Base-by-base conservation (phyloP, 2,329 filamentous ascomycete species). In the Parascedosporium putredinis region DNA sequence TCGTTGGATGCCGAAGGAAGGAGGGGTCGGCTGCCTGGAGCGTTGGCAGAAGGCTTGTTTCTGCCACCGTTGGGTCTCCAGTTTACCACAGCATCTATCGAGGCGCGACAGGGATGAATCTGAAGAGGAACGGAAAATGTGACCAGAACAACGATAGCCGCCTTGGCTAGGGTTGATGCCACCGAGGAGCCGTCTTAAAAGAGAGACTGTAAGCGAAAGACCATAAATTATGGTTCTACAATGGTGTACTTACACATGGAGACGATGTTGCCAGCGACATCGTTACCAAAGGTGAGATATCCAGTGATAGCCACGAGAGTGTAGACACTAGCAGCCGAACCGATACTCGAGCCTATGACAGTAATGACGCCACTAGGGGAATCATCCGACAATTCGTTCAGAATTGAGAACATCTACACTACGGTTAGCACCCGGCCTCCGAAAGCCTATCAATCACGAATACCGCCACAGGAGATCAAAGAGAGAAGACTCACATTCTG, bases 121-220 rank as follows among this genome's bases (percentile, higher is more conserved):
- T 98, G 93, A 1, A 98, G 77, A 1, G 93, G 93, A 53, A 97
- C 91, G 14, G 89, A 95, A 64, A 98, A 97, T 65, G 94, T 89
- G 57, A 98, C 93, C 1, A 98, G 80, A 51, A 97, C 76, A 33
- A 98, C 93, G 55, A 98, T 98, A 44, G 93, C 93, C 2, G 89
- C 88, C 56, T 94, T 91, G 49, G 88, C 93, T 57, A 98, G 89
- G 1, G 91, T 97, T 1, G 90, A 91, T 14, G 86, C 83, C 40
- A 88, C 75, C 1, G 86, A 88, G 2, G 86, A 79, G 3, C 80
- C 72, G 62, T 91, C 76, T 80, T 54, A 23, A 22, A 36, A 6
- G 6, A 31, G 36, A 46, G n/a, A n/a, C n/a, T n/a, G 54, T 46
- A 56, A 53, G 55, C 48, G 43, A 22, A 20, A 9, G n/a, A 5